Evolutionary conservation across 176 grass and related monocot genomes (phyloP).

Genomic region (Zoysia pacifica): DNA sequence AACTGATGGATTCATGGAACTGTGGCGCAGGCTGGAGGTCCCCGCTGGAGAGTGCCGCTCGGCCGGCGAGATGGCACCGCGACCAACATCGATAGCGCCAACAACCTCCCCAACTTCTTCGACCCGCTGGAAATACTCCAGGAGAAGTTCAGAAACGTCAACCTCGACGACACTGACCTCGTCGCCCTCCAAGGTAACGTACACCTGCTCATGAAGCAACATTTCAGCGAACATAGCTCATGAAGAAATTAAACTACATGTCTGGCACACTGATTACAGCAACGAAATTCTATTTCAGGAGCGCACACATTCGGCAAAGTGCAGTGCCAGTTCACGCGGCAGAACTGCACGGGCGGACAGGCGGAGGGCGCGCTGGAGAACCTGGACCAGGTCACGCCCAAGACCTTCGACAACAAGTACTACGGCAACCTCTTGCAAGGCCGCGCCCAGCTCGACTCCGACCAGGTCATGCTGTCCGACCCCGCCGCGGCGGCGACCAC

Average conservation of each 20-base stretch:
- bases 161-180: constrained; percentile 54
- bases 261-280: neutral
- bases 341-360: constrained; percentile 34
- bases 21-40: neutral
- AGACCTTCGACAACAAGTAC: constrained; percentile 57
- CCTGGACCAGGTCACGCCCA: constrained; percentile 46
- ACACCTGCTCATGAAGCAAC: no score
- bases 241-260: neutral
- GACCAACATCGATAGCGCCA: constrained; percentile 19
- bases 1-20: neutral
- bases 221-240: neutral
- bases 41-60: constrained; percentile 11
- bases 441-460: constrained; percentile 41
- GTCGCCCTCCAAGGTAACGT: constrained; percentile 54
- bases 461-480: constrained; percentile 51
- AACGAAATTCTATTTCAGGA: constrained; percentile 30
- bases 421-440: constrained; percentile 42
- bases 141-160: constrained; percentile 47
- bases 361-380: constrained; percentile 27
- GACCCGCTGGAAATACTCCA: constrained; percentile 33
- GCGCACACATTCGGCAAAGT: constrained; percentile 67
- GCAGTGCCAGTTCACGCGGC: constrained; percentile 25
- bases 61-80: constrained; percentile 10
- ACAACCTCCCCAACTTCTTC: constrained; percentile 47
- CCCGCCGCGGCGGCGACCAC: neutral